Evolutionary conservation across 352 stramenopile genomes (phyloP), one percentile per base, ranked within the genome.

Genomic region (Pythium phragmitis): DNA sequence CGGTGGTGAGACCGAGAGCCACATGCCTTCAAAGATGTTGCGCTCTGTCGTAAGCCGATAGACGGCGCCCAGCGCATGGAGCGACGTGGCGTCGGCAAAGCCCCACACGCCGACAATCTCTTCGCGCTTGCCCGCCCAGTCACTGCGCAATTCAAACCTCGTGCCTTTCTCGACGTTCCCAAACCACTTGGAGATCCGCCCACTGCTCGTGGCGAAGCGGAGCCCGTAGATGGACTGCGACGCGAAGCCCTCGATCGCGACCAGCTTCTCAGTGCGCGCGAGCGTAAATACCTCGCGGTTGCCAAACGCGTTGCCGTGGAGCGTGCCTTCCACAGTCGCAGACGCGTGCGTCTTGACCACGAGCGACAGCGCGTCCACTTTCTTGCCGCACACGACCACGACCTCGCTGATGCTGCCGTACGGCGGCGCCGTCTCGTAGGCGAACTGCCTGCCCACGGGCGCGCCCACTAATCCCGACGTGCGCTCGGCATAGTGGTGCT

Each of bases 1-100:
- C 4, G 14, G 16, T 49, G 43, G 43, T 49, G 43, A 19, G 17
- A 91, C 68, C 82, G 43, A 19, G 17, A 91, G 70, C 82, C 85
- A 94, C 43, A 94, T 71, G 1, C 80, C 85, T 72, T 92, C 85
- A 54, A 92, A 94, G 26, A 89, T 80, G 54, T 91, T 94, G 51
- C 75, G 77, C n/a, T 78, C 45, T 7, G 80, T 89, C 28, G 85
- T 91, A 56, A 79, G 68, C 7, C 85, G 72, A 46, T 88, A 88
- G 0, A 89, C 78, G 26, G 75, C 74, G 6, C 85, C 85, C 1
- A 93, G 60, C 11, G 80, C 82, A 51, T 91, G 79, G 37, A 93
- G 65, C 3, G 85, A 91, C 8, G 82, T 74, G 11, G 60, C 74
- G 62, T 88, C 84, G 4, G 79, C 77, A 60, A 88, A 82, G 3